Evolutionary conservation across 2,329 filamentous ascomycete genomes (phyloP).

Genomic region (Beauveria medogensis): DNA sequence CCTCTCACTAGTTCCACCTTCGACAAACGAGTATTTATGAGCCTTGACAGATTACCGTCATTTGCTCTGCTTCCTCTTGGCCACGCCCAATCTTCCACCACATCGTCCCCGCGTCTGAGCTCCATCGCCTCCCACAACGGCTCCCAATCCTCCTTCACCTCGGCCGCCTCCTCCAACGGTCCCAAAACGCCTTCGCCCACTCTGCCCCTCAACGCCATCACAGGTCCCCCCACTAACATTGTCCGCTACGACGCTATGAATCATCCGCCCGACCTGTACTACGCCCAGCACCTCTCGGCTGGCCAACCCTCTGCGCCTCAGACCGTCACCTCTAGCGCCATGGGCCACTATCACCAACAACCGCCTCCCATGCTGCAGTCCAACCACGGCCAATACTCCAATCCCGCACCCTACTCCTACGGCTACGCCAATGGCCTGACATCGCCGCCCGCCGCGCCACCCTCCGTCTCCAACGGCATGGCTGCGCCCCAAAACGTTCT

Average conservation of each 20-base stretch:
- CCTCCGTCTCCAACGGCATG: slow-evolving; percentile 64
- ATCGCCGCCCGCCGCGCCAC: slow-evolving; percentile 64
- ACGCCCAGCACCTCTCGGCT: slow-evolving; percentile 70
- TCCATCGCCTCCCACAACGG: slow-evolving; percentile 57
- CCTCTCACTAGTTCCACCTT: neutral
- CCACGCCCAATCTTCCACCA: slow-evolving; percentile 62
- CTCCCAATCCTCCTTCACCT: slow-evolving; percentile 47
- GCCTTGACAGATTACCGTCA: slow-evolving; percentile 60
- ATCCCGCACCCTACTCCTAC: slow-evolving; percentile 59
- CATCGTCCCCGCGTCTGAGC: slow-evolving; percentile 67
- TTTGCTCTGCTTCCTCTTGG: slow-evolving; percentile 62
- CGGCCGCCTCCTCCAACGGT: slow-evolving; percentile 49
- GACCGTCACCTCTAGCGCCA: slow-evolving; percentile 63
- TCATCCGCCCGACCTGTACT: slow-evolving; percentile 79
- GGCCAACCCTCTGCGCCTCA: slow-evolving; percentile 68
- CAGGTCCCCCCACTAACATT: slow-evolving; percentile 24
- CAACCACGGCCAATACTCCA: slow-evolving; percentile 60
- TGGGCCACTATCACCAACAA: slow-evolving; percentile 72
- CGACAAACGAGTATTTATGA: slow-evolving; percentile 42
- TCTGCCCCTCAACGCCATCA: slow-evolving; percentile 41
- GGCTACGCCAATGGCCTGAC: slow-evolving; percentile 69
- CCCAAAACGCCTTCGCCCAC: slow-evolving; percentile 73
- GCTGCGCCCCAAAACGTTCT: slow-evolving; percentile 54
- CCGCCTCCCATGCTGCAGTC: slow-evolving; percentile 71
- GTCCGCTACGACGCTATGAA: slow-evolving; percentile 59